Conservation (phyloP, 2,329 filamentous ascomycete genomes). For the Penicillium fuscoglaucum region DNA sequence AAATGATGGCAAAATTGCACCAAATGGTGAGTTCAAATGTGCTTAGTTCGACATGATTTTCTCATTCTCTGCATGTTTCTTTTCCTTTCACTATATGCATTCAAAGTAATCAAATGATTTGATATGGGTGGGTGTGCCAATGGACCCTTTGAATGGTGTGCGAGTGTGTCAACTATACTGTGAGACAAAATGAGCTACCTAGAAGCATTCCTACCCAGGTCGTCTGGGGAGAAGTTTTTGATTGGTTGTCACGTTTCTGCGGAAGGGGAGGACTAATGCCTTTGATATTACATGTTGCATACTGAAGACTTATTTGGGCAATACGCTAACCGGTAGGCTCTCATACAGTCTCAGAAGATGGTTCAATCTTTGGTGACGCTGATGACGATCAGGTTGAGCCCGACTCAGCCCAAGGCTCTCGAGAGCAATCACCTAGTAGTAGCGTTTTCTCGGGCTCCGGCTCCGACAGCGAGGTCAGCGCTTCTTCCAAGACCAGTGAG, state of each 20-base stretch:
- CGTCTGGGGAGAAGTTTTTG: neutral
- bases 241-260: no score
- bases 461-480: neutral
- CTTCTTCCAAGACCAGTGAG: neutral
- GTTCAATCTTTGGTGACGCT: neutral
- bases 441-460: neutral
- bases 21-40: neutral
- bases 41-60: neutral
- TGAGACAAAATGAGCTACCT: neutral
- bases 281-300: neutral
- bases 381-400: neutral
- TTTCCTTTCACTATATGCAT: neutral
- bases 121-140: neutral
- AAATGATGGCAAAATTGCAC: neutral
- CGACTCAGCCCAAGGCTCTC: neutral
- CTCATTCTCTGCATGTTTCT: neutral
- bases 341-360: neutral
- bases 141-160: neutral
- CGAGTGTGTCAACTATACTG: neutral
- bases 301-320: neutral
- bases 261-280: no score
- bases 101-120: neutral
- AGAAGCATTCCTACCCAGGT: neutral
- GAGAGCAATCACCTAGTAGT: neutral
- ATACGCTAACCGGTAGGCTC: neutral